phyloP scores from a whole-genome alignment of 2,329 filamentous ascomycete species.

The Whalleya microplaca region DNA sequence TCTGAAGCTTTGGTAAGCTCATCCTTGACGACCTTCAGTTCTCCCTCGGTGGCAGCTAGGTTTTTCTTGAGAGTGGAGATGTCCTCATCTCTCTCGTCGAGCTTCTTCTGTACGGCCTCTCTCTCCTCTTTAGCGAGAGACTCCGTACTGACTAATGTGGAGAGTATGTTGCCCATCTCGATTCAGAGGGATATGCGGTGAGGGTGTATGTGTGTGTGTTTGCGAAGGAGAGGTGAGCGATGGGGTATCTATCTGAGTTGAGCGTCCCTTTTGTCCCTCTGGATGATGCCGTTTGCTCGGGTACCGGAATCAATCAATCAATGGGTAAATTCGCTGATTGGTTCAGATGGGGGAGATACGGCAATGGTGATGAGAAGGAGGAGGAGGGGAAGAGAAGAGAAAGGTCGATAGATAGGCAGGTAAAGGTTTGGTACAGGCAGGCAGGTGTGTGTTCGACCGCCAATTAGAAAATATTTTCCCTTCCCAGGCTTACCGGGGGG shows the following conservation, averaged over 20 bases:
- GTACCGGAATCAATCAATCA: slow-evolving; percentile 26
- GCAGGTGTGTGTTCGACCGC: background rate
- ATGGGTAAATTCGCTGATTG: slow-evolving; percentile 12
- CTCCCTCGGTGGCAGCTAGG: slow-evolving; percentile 36
- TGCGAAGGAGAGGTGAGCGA: background rate
- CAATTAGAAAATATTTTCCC: slow-evolving; percentile 20
- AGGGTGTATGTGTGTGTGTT: background rate
- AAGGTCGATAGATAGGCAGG: slow-evolving; percentile 21
- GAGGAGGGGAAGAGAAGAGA: slow-evolving; percentile 12
- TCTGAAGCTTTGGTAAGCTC: slow-evolving; percentile 44
- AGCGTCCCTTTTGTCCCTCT: slow-evolving; percentile 3
- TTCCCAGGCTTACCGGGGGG: slow-evolving; percentile 9
- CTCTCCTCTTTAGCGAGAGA: slow-evolving; percentile 36
- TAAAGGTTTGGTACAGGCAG: slow-evolving; percentile 3
- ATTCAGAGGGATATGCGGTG: background rate
- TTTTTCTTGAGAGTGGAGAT: slow-evolving; percentile 45
- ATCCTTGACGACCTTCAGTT: slow-evolving; percentile 40
- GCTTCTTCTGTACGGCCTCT: slow-evolving; percentile 23
- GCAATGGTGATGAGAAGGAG: slow-evolving; percentile 22
- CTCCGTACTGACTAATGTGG: slow-evolving; percentile 40
- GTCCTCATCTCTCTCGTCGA: slow-evolving; percentile 24
- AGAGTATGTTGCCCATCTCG: slow-evolving; percentile 45
- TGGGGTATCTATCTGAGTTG: background rate
- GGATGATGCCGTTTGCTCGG: slow-evolving; percentile 14
- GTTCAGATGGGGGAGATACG: background rate